A percentile compares a stretch with the other conserved stretches of the same genome.
Evolutionary conservation across 768 basidiomycete genomes (phyloP).

Genomic region (Ramaria sp.): DNA sequence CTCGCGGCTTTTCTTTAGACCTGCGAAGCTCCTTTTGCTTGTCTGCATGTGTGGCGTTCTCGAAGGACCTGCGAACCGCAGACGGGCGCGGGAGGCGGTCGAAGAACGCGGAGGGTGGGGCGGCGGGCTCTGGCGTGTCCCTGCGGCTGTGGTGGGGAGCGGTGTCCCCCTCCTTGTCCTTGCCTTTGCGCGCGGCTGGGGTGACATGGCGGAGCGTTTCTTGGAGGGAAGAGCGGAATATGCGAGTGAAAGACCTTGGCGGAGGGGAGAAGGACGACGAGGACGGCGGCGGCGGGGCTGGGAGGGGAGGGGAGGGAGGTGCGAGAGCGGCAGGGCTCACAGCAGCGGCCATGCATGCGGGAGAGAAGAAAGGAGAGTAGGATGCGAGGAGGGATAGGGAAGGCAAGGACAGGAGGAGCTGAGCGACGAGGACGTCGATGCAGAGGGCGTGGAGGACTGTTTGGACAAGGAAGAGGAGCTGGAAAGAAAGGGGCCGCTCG

Average conservation of each 20-base stretch:
- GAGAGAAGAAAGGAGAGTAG: neutral
- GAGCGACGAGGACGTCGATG: neutral
- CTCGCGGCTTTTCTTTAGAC: neutral
- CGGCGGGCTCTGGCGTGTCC: neutral
- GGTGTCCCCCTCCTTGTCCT: neutral
- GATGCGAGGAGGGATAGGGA: neutral
- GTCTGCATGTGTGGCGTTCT: neutral
- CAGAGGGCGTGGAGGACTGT: neutral
- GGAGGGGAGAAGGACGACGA: neutral
- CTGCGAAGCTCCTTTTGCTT: neutral
- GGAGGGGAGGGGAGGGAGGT: neutral
- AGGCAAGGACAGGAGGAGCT: neutral
- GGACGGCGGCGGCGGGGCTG: neutral
- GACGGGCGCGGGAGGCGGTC: slow-evolving; percentile 1
- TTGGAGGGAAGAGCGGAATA: slow-evolving; percentile 7
- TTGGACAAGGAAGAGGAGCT: neutral
- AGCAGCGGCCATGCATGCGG: slow-evolving; percentile 3
- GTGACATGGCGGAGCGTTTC: slow-evolving; percentile 7
- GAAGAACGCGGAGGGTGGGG: slow-evolving; percentile 5
- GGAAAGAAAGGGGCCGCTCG: neutral
- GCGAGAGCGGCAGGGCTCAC: neutral
- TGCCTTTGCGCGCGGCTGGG: neutral
- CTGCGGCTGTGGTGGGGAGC: neutral
- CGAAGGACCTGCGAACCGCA: slow-evolving; percentile 4
- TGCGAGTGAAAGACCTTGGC: slow-evolving; percentile 2